phyloP scores from a whole-genome alignment of 352 stramenopile species.

The Pilasporangium apinafurcum region DNA sequence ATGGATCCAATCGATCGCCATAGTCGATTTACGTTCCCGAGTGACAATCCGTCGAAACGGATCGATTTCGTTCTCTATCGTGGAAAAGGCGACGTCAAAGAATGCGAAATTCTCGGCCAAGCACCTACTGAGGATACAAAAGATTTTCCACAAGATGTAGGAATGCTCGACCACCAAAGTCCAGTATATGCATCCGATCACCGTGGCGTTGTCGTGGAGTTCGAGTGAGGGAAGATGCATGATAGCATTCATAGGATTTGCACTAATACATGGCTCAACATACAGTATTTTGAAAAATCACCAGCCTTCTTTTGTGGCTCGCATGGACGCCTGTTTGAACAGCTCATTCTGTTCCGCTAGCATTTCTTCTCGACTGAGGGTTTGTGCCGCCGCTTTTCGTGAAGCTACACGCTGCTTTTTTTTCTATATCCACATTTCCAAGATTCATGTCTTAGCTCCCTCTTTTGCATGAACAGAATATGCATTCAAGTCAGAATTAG shows the following conservation, averaged over 20 bases:
- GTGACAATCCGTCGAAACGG: constrained; percentile 77
- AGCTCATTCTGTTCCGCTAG: constrained; percentile 65
- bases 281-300: too few relatives aligned
- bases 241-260: neutral
- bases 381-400: constrained; percentile 24
- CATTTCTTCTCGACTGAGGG: constrained; percentile 40
- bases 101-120: constrained; percentile 75
- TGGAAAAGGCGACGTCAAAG: constrained; percentile 48
- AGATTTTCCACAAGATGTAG: constrained; percentile 44
- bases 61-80: constrained; percentile 84
- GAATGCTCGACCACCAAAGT: constrained; percentile 73
- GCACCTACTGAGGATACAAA: constrained; percentile 61
- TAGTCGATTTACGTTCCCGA: constrained; percentile 80
- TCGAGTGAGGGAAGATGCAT: constrained; percentile 20
- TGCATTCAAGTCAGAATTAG: neutral
- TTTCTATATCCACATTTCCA: constrained; percentile 7
- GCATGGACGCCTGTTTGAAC: constrained; percentile 58
- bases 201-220: constrained; percentile 71
- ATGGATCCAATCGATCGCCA: constrained; percentile 27
- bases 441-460: too few relatives aligned
- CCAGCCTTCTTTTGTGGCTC: constrained; percentile 61
- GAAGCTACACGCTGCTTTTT: constrained; percentile 38
- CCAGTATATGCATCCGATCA: constrained; percentile 85
- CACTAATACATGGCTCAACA: neutral
- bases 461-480: neutral